Base-by-base conservation (phyloP, 495 filamentous ascomycete species). In the Talaromyces trachyspermus region DNA sequence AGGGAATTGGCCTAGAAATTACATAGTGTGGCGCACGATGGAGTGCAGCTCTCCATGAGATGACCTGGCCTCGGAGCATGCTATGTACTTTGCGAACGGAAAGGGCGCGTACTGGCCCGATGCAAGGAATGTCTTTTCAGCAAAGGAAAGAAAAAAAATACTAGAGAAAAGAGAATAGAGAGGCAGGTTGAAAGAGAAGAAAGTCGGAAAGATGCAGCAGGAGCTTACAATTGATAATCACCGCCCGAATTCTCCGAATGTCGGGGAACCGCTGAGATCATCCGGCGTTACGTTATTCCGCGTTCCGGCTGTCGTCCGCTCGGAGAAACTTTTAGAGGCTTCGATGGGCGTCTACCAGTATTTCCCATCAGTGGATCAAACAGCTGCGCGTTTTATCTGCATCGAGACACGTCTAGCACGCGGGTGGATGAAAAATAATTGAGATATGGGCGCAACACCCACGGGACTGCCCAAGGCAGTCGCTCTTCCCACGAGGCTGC, bases 31-130 rank as follows among this genome's bases (percentile, higher is more conserved):
- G 55, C 53, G 64, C 66, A 62, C 64, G 61, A 45, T 69, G 69
- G 64, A 76, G 69, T 60, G 68, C 66, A 63, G 66, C 71, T 68
- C 74, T 75, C 74, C 73, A 76, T 66, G 72, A 70, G 56, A 76
- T 61, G 53, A 68, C 70, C 63, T 73, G 72, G 62, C 69, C 66
- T 65, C 68, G 68, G 62, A 76, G 62, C 74, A 77, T 77, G 63
- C 71, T 77, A 47, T 25, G n/a, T 42, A 44, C 23, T 36, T 17
- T 48, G 25, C 26, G 49, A 44, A 46, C 19, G 27, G 25, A 18
- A 27, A 25, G 17, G 47, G 37, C 32, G 25, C 48, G 39, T 23
- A 43, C 49, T 29, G 43, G 32, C 15, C 41, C 30, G 14, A 26
- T 17, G 26, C 29, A 12, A 40, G 14, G 19, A 19, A 36, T 14